Conservation (phyloP, 148 eudicot species). For the Diospyros kaki region DNA sequence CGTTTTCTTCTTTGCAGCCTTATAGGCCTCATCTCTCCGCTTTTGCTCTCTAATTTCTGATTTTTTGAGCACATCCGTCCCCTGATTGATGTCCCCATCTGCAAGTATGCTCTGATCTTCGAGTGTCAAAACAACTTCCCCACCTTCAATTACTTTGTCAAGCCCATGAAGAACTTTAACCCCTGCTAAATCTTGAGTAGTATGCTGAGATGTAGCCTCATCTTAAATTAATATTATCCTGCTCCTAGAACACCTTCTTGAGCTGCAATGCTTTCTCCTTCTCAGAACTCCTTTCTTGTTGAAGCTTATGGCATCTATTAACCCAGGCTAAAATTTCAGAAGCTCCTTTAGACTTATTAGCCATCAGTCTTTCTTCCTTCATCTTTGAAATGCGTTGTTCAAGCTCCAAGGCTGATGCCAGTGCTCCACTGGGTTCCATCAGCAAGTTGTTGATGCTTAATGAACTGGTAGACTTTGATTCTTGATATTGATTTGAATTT, state of each 20-base stretch:
- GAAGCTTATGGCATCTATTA: conserved; percentile 68
- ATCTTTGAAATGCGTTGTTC: conserved; percentile 27
- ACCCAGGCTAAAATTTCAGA: conserved; percentile 88
- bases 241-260: conserved; percentile 84
- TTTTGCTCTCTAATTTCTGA: conserved; percentile 96
- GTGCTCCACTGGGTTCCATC: no score
- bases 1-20: conserved; percentile 75
- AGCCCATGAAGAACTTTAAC: conserved; percentile 94
- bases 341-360: conserved; percentile 58
- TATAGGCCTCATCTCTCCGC: conserved; percentile 85
- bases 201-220: conserved; percentile 31
- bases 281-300: conserved; percentile 59
- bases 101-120: conserved; percentile 96
- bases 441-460: no score
- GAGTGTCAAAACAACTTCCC: conserved; percentile 92
- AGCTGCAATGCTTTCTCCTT: conserved; percentile 78
- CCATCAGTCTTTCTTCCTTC: conserved; percentile 74
- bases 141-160: conserved; percentile 96
- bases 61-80: conserved; percentile 92
- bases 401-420: no score
- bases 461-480: no score
- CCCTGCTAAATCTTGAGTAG: conserved; percentile 66
- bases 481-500: no score
- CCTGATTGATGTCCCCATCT: conserved; percentile 82
- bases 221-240: conserved; percentile 51